phyloP scores from a whole-genome alignment of 345 rosid genomes.

The Melaleuca alternifolia region DNA sequence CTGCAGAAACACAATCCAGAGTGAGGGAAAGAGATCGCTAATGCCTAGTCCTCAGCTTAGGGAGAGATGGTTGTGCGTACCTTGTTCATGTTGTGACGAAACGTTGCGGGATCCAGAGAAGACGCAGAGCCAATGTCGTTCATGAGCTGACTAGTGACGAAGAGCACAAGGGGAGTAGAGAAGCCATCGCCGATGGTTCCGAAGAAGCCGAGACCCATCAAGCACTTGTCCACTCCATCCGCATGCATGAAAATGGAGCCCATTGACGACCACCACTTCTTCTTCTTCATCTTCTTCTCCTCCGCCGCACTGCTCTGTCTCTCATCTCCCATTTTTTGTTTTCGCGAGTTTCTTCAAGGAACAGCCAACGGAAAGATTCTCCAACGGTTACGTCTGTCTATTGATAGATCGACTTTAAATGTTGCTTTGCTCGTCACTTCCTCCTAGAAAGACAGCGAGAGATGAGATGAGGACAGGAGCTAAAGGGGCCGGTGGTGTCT shows the following conservation, averaged over 20 bases:
- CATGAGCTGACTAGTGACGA: constrained; percentile 58
- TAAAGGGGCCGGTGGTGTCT: background rate
- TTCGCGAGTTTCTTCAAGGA: background rate
- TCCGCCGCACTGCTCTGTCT: background rate
- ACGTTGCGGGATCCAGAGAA: constrained; percentile 4
- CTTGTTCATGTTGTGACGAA: constrained; percentile 42
- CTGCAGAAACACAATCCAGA: constrained; percentile 16
- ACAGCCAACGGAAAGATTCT: background rate
- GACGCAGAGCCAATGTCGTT: constrained; percentile 54
- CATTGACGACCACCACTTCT: constrained; percentile 8
- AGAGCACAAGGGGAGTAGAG: constrained; percentile 57
- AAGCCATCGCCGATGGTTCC: constrained; percentile 83
- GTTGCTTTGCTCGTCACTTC: background rate
- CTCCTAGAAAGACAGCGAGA: background rate
- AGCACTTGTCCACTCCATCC: constrained; percentile 39
- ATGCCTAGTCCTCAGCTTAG: background rate
- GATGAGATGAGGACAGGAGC: background rate
- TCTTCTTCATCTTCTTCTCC: constrained; percentile 2
- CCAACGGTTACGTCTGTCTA: background rate
- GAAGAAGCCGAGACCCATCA: constrained; percentile 63
- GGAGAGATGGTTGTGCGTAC: constrained; percentile 10
- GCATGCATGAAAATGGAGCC: constrained; percentile 75
- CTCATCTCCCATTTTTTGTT: background rate
- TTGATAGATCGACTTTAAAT: background rate
- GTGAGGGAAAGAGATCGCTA: background rate